Conservation (phyloP, 1,284 basidiomycete genomes). For the Puccinia hordei region DNA sequence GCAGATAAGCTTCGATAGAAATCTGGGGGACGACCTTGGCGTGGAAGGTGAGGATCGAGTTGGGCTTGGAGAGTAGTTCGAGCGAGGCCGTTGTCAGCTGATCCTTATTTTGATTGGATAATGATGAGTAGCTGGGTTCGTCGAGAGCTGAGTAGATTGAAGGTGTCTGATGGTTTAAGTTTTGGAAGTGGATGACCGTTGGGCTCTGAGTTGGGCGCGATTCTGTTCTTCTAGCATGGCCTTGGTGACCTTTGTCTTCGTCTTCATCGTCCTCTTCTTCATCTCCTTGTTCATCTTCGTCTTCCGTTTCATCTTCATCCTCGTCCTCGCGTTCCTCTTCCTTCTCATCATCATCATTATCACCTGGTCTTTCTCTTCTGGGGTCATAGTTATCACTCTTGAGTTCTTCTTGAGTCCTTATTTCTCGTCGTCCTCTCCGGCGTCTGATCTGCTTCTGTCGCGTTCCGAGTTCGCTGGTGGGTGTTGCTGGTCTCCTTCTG, state of each 20-base stretch:
- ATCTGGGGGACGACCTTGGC: conserved; percentile 94
- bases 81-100: conserved; percentile 73
- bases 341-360: not conserved
- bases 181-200: conserved; percentile 53
- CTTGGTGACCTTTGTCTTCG: not conserved
- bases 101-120: not conserved
- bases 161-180: conserved; percentile 55
- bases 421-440: not conserved
- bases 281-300: conserved; percentile 44
- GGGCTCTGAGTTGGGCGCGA: conserved; percentile 56
- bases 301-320: conserved; percentile 41
- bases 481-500: conserved; percentile 55
- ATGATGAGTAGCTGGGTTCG: conserved; percentile 1
- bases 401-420: too few species aligned
- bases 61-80: conserved; percentile 73
- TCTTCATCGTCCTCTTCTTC: conserved; percentile 16
- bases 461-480: not conserved
- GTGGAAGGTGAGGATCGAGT: conserved; percentile 87
- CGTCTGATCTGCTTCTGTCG: not conserved
- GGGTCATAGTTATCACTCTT: not conserved
- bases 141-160: conserved; percentile 9
- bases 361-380: not conserved
- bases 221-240: conserved; percentile 16
- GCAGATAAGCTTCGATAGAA: conserved; percentile 87
- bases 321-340: conserved; percentile 59